Percentiles rank a stretch among this genome's conserved stretches.
Conservation (phyloP, 1,284 basidiomycete species). For the Gymnopus androsaceus region DNA sequence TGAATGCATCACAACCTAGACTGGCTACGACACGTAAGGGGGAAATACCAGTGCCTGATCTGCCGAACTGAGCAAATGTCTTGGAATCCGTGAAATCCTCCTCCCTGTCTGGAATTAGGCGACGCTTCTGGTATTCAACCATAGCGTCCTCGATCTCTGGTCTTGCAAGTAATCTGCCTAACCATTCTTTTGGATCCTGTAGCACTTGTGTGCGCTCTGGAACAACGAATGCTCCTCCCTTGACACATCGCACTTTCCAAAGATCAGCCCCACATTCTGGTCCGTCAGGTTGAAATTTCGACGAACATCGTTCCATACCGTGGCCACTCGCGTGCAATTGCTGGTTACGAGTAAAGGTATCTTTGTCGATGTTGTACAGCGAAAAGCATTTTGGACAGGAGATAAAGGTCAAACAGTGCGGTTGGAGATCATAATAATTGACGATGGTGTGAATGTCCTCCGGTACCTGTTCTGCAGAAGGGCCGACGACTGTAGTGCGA, state of each 20-base stretch:
- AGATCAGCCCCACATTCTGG: neutral
- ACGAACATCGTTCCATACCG: too few species aligned
- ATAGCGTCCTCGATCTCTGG: neutral
- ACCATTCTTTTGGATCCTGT: neutral
- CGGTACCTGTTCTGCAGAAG: neutral
- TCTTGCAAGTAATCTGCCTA: neutral
- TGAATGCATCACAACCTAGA: too few species aligned
- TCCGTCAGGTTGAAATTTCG: too few species aligned
- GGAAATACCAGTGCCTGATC: too few species aligned
- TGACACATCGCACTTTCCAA: neutral
- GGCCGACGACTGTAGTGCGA: too few species aligned
- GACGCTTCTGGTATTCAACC: too few species aligned
- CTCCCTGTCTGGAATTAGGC: too few species aligned
- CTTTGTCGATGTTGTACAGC: neutral
- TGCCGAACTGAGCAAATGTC: too few species aligned
- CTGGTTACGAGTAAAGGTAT: too few species aligned
- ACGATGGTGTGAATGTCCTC: constrained; percentile 2
- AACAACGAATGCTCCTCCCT: neutral
- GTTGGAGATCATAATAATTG: neutral
- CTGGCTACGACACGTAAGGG: too few species aligned
- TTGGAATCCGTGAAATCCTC: too few species aligned
- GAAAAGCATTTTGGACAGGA: neutral
- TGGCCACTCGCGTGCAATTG: too few species aligned
- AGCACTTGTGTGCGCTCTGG: neutral
- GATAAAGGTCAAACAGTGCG: neutral